Base-by-base conservation (phyloP, 805 yeast genomes). In the Metschnikowia bowlesiae region DNA sequence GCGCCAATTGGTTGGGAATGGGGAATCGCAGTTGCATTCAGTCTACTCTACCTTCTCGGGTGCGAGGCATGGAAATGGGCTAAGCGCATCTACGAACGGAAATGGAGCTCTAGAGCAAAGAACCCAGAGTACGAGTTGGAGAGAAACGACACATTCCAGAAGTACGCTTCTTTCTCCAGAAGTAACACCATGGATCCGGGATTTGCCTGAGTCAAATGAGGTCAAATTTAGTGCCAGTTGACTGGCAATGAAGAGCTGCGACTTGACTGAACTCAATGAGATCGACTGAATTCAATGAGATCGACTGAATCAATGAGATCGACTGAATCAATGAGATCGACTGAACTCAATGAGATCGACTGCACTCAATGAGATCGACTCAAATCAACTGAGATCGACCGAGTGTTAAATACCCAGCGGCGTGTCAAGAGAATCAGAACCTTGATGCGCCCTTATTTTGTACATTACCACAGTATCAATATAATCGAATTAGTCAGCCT, bases 121-220 rank as follows among this genome's bases (percentile, higher is more conserved):
- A 81, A 82, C 59, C 87, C 87, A 14, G 87, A 83, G 59, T 72
- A 76, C 47, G 89, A 83, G 55, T 70, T 82, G 65, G 87, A 83
- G 61, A 79, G 78, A 63, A 74, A 69, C 54, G 79, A 81, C 62
- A 85, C 87, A 36, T 84, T 84, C 65, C 75, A 80, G 54, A 80
- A 76, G 58, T 84, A 81, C 61, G 78, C 84, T 18, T 74, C 84
- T 3, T 80, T 80, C 57, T 80, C 85, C 6, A 73, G 81, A 62
- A 66, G 76, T 42, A 75, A 75, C 53, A 81, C 86, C 5, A 55
- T 67, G 53, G 72, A 66, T 39, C 60, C 60, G 3, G 48, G 46
- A 46, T 44, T 58, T 35, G 40, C 52, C 13, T 58, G 44, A 46
- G 18, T 32, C n/a, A 13, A 32, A 11, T 10, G 13, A 32, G 22